Base-by-base conservation (phyloP, 2,329 filamentous ascomycete genomes). In the Diaporthe destruens region DNA sequence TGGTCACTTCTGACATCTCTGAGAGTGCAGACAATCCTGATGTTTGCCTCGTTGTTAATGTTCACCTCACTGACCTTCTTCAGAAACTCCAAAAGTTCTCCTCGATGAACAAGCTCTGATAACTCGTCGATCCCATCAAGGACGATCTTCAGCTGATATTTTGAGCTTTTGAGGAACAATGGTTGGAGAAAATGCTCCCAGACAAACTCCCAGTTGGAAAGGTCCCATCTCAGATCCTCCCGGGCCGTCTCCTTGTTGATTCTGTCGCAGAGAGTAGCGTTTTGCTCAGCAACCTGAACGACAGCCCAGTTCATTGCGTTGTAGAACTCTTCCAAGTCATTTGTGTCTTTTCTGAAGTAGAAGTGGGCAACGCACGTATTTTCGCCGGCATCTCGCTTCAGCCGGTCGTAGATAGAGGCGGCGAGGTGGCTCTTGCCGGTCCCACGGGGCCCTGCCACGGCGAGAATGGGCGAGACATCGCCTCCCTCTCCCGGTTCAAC, bases 81-180 rank as follows among this genome's bases (percentile, higher is more conserved):
- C 36, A 61, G 23, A 4, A 39, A 61, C 8, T 4, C 23, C 23
- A 61, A 14, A 1, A 61, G 39, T 14, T 61, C 56, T 9, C 29
- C 56, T n/a, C 11, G 23, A 12, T 44, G 6, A 9, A 61, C 56
- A 20, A 12, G 16, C 6, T 18, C 56, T 11, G 36, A 23, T 23
- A 61, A 44, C 39, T 61, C 56, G 39, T 61, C 56, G 8, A 61
- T 61, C 2, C 56, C 56, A 44, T 61, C 56, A 34, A 57, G 23
- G 8, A 44, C 68, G 77, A 61, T 61, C 42, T 29, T 61, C 34
- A 61, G 56, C 23, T 29, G 36, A 36, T 61, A 44, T 9, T 61
- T 61, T 6, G 56, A 44, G 4, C 14, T 61, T 11, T 23, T 44
- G 3, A 36, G 56, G 23, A 61, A 61, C 39, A 61, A n/a, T 3